A percentile compares a stretch with the other conserved stretches of the same genome.
phyloP scores from a whole-genome alignment of 345 rosid species.

The Hypericum perforatum region DNA sequence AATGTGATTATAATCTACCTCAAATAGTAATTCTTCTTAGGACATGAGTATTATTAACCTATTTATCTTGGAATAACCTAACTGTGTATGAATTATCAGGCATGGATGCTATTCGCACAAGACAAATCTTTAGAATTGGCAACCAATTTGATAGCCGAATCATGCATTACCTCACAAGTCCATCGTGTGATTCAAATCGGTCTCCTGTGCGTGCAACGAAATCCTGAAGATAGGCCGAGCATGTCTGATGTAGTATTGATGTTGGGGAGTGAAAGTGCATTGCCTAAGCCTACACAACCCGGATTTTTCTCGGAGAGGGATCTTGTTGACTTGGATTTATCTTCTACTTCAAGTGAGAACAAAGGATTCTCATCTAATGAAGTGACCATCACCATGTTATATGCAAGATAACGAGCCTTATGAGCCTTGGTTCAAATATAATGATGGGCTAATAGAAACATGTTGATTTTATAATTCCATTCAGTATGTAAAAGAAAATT shows the following conservation, averaged over 20 bases:
- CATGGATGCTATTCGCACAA: neutral
- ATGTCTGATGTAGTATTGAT: neutral
- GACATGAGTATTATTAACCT: too few species aligned
- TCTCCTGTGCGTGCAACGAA: conserved; percentile 3
- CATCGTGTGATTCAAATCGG: neutral
- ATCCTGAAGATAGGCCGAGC: conserved; percentile 1
- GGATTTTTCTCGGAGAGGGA: neutral
- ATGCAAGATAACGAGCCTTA: neutral
- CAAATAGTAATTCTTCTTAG: too few species aligned
- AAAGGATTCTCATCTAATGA: neutral
- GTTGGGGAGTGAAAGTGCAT: neutral
- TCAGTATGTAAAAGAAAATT: too few species aligned
- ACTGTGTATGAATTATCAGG: neutral
- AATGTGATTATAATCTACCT: neutral
- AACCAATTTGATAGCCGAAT: neutral
- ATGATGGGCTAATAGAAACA: too few species aligned
- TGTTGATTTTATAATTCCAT: too few species aligned
- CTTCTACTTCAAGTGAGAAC: neutral
- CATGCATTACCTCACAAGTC: neutral
- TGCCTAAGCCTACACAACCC: conserved; percentile 2
- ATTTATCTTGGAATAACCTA: neutral
- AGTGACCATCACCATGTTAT: neutral
- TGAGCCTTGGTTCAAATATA: neutral
- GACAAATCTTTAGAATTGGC: neutral
- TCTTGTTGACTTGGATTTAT: neutral